Percentiles rank a stretch among this genome's conserved stretches.
These are phyloP conservation scores for Domatiomyces catenatus DNA, from an alignment of 2,329 filamentous ascomycete species.

Conservation along the genomic window DNA sequence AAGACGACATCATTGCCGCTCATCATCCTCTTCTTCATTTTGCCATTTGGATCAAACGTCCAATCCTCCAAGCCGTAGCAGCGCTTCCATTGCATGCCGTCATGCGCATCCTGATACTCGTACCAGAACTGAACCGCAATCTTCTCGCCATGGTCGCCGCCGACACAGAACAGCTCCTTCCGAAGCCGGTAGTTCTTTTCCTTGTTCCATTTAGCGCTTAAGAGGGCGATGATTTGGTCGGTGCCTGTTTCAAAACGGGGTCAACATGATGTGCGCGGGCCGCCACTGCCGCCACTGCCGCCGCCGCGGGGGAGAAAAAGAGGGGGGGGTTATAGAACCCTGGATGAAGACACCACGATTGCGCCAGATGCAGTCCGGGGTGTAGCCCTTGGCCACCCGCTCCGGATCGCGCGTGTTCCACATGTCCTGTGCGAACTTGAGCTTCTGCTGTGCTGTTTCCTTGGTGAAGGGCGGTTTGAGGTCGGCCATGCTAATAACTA, in stretches of 20 bases:
- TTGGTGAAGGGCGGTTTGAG: constrained; percentile 55
- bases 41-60: constrained; percentile 29
- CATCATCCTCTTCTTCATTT: constrained; percentile 35
- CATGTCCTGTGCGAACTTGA: constrained; percentile 67
- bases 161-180: constrained; percentile 58
- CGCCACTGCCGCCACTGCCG: too few relatives aligned
- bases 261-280: background rate
- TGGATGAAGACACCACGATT: constrained; percentile 57
- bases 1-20: constrained; percentile 32
- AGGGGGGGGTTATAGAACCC: constrained; percentile 26
- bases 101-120: constrained; percentile 53
- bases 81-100: constrained; percentile 60
- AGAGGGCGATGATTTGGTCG: constrained; percentile 50
- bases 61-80: constrained; percentile 57
- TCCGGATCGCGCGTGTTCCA: constrained; percentile 64
- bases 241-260: constrained; percentile 23
- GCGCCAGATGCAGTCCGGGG: constrained; percentile 61
- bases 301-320: background rate
- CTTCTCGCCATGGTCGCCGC: constrained; percentile 24
- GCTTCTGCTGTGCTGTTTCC: constrained; percentile 57
- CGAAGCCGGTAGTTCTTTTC: constrained; percentile 59
- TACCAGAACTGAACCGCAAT: constrained; percentile 91
- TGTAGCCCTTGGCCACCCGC: constrained; percentile 57
- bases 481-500: constrained; percentile 22
- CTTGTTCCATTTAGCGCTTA: constrained; percentile 57